Percentiles rank a stretch among this genome's conserved stretches.
phyloP scores from a whole-genome alignment of 2,329 filamentous ascomycete species.

The Beauveria rudraprayagi region DNA sequence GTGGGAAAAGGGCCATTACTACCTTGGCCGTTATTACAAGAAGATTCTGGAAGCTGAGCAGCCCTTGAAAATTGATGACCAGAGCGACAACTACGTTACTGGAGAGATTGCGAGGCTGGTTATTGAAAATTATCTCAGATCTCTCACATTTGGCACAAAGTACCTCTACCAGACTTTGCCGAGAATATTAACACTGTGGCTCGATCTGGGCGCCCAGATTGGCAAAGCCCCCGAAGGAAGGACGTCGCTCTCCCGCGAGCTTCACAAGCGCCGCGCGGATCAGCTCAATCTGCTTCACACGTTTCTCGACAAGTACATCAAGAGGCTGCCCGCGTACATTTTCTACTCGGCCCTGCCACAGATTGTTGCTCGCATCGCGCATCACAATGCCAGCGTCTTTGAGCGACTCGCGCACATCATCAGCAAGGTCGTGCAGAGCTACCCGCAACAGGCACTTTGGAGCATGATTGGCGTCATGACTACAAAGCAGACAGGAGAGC shows the following conservation, averaged over 20 bases:
- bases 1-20: constrained; percentile 98
- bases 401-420: constrained; percentile 72
- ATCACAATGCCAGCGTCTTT: constrained; percentile 72
- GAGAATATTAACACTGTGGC: constrained; percentile 85
- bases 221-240: constrained; percentile 53
- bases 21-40: constrained; percentile 93
- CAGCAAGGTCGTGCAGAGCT: constrained; percentile 72
- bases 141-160: constrained; percentile 81
- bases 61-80: constrained; percentile 64
- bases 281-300: constrained; percentile 63
- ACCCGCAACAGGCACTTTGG: constrained; percentile 90
- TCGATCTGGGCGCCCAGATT: constrained; percentile 76
- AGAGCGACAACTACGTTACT: constrained; percentile 65
- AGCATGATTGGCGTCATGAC: constrained; percentile 81
- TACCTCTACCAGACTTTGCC: constrained; percentile 94
- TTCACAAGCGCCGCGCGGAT: constrained; percentile 49
- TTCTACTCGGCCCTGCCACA: constrained; percentile 83
- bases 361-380: constrained; percentile 90
- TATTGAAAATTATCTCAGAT: constrained; percentile 87
- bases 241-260: constrained; percentile 42
- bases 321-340: constrained; percentile 63
- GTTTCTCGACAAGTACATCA: constrained; percentile 72
- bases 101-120: constrained; percentile 84
- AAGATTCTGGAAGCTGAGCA: constrained; percentile 90
- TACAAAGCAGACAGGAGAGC: constrained; percentile 61